Evolutionary conservation across 83 land plant species (phyloP).

Genomic region (Larix sibirica): DNA sequence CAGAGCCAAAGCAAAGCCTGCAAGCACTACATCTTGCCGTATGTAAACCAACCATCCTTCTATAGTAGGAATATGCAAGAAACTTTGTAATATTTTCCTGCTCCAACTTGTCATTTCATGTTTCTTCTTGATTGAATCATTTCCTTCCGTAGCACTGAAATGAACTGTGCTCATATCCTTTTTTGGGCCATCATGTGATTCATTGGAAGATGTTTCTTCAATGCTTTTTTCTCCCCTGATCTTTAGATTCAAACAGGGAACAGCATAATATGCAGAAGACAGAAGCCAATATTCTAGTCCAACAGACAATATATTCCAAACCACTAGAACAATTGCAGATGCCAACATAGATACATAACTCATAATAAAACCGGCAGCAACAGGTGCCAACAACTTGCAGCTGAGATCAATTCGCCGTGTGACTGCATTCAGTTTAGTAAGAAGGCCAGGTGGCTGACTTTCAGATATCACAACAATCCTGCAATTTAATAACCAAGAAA

Average conservation of each 20-base stretch:
- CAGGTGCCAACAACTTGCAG: slow-evolving; percentile 89
- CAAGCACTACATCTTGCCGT: slow-evolving; percentile 73
- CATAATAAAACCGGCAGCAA: slow-evolving; percentile 71
- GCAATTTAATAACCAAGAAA: slow-evolving; percentile 16
- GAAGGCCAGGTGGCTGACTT: slow-evolving; percentile 46
- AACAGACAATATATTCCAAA: slow-evolving; percentile 75
- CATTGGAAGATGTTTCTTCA: not conserved
- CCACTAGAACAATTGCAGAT: slow-evolving; percentile 60
- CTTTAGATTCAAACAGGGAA: slow-evolving; percentile 58
- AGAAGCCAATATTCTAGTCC: slow-evolving; percentile 84
- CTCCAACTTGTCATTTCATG: slow-evolving; percentile 14
- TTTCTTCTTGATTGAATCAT: not conserved
- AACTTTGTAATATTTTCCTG: slow-evolving; percentile 10
- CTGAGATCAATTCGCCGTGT: slow-evolving; percentile 85
- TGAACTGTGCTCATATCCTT: not conserved
- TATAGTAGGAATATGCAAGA: slow-evolving; percentile 36
- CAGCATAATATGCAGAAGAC: slow-evolving; percentile 61
- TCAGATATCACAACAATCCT: slow-evolving; percentile 90
- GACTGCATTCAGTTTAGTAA: slow-evolving; percentile 70
- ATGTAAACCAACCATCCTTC: slow-evolving; percentile 72
- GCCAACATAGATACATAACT: slow-evolving; percentile 75
- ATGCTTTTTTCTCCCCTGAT: slow-evolving; percentile 23
- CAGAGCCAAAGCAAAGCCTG: slow-evolving; percentile 81
- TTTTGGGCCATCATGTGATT: slow-evolving; percentile 6
- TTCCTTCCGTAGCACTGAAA: not conserved